Conservation (phyloP, 441 rosid species). For the Macaranga tanarius region DNA sequence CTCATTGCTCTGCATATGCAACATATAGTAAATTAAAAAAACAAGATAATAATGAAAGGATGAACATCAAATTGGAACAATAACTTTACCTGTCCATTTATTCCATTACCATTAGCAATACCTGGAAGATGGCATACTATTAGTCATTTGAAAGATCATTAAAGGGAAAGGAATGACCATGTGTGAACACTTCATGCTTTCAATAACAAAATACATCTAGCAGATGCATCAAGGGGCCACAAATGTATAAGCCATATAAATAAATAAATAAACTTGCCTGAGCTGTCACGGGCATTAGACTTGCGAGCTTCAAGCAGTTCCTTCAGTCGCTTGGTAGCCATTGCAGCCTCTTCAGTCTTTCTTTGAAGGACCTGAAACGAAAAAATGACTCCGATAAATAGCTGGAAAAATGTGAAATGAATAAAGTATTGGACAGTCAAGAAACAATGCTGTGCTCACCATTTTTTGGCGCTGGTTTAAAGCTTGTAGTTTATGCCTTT, state of each 20-base stretch:
- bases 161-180: slow-evolving; percentile 7
- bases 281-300: slow-evolving; percentile 69
- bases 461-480: slow-evolving; percentile 96
- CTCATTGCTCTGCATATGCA: slow-evolving; percentile 69
- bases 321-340: slow-evolving; percentile 96
- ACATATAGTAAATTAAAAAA: slow-evolving; percentile 15
- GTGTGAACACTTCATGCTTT: slow-evolving; percentile 6
- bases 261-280: slow-evolving; percentile 42
- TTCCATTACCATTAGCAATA: slow-evolving; percentile 66
- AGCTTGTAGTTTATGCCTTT: slow-evolving; percentile 97
- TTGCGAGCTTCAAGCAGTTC: slow-evolving; percentile 97
- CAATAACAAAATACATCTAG: slow-evolving; percentile 8
- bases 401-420: slow-evolving; percentile 4
- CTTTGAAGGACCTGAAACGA: slow-evolving; percentile 88
- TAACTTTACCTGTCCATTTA: slow-evolving; percentile 73
- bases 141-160: slow-evolving; percentile 25
- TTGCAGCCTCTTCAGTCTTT: slow-evolving; percentile 99
- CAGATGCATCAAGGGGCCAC: no score
- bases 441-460: slow-evolving; percentile 46
- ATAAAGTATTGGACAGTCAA: slow-evolving; percentile 8
- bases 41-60: slow-evolving; percentile 3
- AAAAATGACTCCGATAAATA: slow-evolving; percentile 22
- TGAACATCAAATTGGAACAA: neutral
- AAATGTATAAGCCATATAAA: no score
- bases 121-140: slow-evolving; percentile 51